Conservation (phyloP, 192 early-diverging fungal species). For the Coemansia sp. region DNA sequence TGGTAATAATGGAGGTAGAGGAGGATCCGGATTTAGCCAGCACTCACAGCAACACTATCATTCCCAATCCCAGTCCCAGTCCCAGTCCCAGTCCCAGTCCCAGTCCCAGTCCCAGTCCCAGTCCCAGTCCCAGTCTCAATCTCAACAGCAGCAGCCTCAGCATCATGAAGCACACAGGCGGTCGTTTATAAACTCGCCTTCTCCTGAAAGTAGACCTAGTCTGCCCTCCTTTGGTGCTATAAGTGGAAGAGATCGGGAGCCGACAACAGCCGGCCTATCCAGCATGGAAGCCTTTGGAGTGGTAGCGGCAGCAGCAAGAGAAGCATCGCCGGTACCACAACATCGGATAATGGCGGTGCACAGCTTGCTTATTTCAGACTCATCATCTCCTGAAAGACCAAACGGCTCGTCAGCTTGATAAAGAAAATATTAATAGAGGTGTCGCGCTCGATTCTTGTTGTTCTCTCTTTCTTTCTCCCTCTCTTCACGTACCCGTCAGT, state of each 20-base stretch:
- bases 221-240: conserved; percentile 1
- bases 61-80: background rate
- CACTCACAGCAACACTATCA: conserved; percentile 3
- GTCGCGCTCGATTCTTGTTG: background rate
- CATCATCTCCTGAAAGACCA: conserved; percentile 39
- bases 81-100: background rate
- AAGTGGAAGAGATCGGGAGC: background rate
- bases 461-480: background rate
- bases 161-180: background rate
- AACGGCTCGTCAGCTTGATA: conserved; percentile 14
- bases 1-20: background rate
- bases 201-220: conserved; percentile 1
- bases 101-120: background rate
- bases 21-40: background rate
- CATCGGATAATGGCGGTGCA: conserved; percentile 37
- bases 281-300: conserved; percentile 8
- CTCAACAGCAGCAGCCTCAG: background rate
- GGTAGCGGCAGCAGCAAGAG: conserved; percentile 73
- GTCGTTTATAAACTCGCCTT: conserved; percentile 8
- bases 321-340: conserved; percentile 14
- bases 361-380: conserved; percentile 40
- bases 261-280: conserved; percentile 3
- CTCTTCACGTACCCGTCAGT: background rate
- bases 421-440: background rate
- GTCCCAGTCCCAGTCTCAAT: background rate